Percentiles rank a stretch among this genome's conserved stretches.
Conservation (phyloP, 257 asterid species). For the Forsythia suspensa region DNA sequence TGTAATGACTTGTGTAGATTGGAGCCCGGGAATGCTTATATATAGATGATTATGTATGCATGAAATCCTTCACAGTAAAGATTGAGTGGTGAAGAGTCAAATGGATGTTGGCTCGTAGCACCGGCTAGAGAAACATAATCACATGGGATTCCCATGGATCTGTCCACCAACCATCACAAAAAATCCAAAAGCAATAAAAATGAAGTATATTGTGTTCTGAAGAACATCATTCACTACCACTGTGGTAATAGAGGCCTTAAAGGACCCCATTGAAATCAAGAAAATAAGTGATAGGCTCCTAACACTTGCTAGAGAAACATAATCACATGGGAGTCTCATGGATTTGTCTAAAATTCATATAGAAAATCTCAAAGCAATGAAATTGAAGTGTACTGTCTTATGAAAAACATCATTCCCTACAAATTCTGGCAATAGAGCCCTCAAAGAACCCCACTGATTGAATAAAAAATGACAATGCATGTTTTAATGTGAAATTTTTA, state of each 20-base stretch:
- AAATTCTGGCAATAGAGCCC: no score
- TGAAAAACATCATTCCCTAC: neutral
- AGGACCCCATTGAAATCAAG: no score
- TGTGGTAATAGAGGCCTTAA: no score
- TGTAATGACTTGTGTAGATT: neutral
- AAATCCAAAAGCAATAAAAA: neutral
- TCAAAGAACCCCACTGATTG: no score
- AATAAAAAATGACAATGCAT: no score
- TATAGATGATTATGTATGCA: neutral
- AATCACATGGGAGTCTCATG: no score
- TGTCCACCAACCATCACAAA: constrained; percentile 9
- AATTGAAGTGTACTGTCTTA: neutral
- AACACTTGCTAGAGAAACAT: no score
- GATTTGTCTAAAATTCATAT: no score
- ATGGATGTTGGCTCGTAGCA: neutral
- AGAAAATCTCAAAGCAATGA: neutral
- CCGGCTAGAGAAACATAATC: neutral
- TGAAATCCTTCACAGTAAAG: neutral
- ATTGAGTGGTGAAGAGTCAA: constrained; percentile 2
- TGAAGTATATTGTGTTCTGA: no score
- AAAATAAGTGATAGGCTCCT: no score
- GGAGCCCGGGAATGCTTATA: neutral
- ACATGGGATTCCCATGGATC: constrained; percentile 22
- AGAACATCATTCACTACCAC: no score
- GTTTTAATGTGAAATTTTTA: no score